Evolutionary conservation across 148 eudicot species (phyloP).

Genomic region (Gaultheria prostrata): DNA sequence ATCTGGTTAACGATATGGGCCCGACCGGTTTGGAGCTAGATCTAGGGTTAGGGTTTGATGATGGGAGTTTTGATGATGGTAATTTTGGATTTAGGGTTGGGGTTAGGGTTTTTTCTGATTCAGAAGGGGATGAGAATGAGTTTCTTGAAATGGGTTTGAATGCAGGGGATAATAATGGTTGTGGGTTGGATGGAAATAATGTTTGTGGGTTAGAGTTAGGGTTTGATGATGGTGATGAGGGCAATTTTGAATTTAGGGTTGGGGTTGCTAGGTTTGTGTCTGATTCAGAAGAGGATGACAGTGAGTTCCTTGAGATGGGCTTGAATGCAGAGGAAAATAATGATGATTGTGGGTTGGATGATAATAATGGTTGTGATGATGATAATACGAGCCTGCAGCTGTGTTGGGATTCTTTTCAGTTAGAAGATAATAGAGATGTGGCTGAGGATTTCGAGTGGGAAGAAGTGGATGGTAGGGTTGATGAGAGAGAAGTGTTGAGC

Average conservation of each 20-base stretch:
- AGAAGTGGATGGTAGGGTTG: slow-evolving; percentile 41
- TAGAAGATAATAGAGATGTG: slow-evolving; percentile 33
- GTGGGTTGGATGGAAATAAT: slow-evolving; percentile 27
- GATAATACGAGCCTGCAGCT: slow-evolving; percentile 28
- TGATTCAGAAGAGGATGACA: slow-evolving; percentile 34
- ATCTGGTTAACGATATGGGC: slow-evolving; percentile 16
- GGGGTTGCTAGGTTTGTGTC: slow-evolving; percentile 21
- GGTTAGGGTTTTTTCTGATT: slow-evolving; percentile 27
- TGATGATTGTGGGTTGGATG: slow-evolving; percentile 27
- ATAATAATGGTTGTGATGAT: slow-evolving; percentile 26
- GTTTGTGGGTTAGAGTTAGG: slow-evolving; percentile 31
- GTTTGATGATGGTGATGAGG: slow-evolving; percentile 23
- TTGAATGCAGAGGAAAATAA: slow-evolving; percentile 35
- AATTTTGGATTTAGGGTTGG: slow-evolving; percentile 32
- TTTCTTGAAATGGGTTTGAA: slow-evolving; percentile 20
- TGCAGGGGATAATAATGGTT: slow-evolving; percentile 33
- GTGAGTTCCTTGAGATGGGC: slow-evolving; percentile 7
- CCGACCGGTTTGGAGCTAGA: slow-evolving; percentile 34
- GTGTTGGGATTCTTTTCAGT: slow-evolving; percentile 44
- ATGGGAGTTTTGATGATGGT: slow-evolving; percentile 13
- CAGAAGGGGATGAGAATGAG: slow-evolving; percentile 28
- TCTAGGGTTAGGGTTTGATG: slow-evolving; percentile 37
- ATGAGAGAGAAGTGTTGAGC: slow-evolving; percentile 39
- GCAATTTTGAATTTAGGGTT: slow-evolving; percentile 31
- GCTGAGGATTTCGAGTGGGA: slow-evolving; percentile 68